Conservation (phyloP, 768 basidiomycete species). For the Cystofilobasidium bisporidii region DNA sequence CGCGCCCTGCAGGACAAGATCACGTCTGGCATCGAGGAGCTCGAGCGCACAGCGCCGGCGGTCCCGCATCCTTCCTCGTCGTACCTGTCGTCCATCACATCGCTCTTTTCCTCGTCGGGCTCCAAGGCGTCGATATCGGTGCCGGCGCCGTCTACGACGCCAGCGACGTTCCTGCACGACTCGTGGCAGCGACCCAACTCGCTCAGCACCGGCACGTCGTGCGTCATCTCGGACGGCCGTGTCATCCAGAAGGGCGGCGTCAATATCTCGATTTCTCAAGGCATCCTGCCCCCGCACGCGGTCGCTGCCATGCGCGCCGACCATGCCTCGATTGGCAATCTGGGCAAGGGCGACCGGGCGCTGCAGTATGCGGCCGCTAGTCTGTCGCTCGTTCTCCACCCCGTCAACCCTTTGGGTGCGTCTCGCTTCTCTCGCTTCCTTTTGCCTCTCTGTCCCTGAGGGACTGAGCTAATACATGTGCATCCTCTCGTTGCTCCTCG, state of each 20-base stretch:
- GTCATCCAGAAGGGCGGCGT: conserved; percentile 92
- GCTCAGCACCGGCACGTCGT: conserved; percentile 57
- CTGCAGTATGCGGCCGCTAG: conserved; percentile 92
- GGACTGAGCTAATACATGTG: not conserved
- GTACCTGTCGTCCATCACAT: not conserved
- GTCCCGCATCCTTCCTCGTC: conserved; percentile 1
- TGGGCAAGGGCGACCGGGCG: conserved; percentile 41
- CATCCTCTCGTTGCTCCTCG: not conserved
- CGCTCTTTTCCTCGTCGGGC: not conserved
- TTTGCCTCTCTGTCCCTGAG: no score
- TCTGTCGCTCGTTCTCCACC: conserved; percentile 85
- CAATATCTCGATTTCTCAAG: conserved; percentile 86
- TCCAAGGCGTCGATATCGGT: not conserved
- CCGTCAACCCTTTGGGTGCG: conserved; percentile 71
- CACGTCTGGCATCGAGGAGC: conserved; percentile 19
- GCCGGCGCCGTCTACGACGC: not conserved
- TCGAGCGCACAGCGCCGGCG: conserved; percentile 10
- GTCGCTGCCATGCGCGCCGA: conserved; percentile 92
- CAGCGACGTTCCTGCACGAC: conserved; percentile 20
- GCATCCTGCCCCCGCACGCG: conserved; percentile 73
- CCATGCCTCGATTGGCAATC: conserved; percentile 50
- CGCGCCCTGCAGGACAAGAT: conserved; percentile 22
- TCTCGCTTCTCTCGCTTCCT: no score
- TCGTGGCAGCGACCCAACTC: conserved; percentile 26
- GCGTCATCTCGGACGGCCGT: conserved; percentile 55